Evolutionary conservation across 1,284 basidiomycete species (phyloP), one percentile per base, ranked within the genome.

Genomic region (Rhodofomes roseus): DNA sequence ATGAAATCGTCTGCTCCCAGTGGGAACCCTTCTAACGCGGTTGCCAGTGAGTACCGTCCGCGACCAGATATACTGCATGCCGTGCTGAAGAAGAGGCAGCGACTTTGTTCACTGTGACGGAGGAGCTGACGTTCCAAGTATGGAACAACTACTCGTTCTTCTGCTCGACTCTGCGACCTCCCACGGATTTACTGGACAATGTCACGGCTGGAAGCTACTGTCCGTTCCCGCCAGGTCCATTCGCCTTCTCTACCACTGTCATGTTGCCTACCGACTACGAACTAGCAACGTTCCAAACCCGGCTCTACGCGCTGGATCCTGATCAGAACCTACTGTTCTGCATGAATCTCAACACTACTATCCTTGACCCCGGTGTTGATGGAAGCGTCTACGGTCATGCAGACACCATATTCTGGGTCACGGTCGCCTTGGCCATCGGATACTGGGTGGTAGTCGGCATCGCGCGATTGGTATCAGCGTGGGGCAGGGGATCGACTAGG

Each of bases 291-390:
- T 80, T 96, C 54, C 84, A 85, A 64, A 97, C 95, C 1, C 86
- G 87, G 29, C 76, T 99, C 34, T 88, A 92, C 43, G 89, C 95
- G 18, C 90, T 97, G 43, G 96, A 99, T 75, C 89, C 94, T 0
- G 87, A 84, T 76, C 70, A 86, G 75, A 72, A 83, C 37, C 91
- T 95, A 64, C 81, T 98, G 34, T 77, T 93, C 1, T 99, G 96
- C 73, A 70, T 96, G 55, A 87, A 92, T 66, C 77, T 98, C 25
- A 73, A 79, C 43, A 89, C 90, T 1, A 95, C 94, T 1, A 91
- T 95, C 0, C 87, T 96, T 60, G 73, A 81, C 20, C 81, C 86
- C 12, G 77, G 77, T 37, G 68, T 76, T 6, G 64, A 78, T 43
- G 72, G 73, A 23, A 77, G 77, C 1, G 81, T 84, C 2, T 92